Percentiles rank a stretch among this genome's conserved stretches.
These are phyloP conservation scores for Tolypocladium inflatum DNA, from an alignment of 2,329 filamentous ascomycete genomes.

Conservation along the genomic window DNA sequence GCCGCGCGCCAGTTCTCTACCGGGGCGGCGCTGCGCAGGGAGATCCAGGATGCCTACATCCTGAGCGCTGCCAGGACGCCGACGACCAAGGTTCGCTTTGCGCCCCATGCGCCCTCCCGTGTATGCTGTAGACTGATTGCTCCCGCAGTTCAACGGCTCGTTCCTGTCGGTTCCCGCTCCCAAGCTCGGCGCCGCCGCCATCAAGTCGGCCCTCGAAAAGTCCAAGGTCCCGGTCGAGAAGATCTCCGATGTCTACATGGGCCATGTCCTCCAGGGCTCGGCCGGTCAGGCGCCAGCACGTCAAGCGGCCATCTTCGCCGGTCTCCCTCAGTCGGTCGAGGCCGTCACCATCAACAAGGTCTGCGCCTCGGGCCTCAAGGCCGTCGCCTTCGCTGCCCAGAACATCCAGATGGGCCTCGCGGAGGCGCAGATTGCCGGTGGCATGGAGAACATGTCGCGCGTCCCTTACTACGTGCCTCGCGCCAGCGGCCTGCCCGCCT, in stretches of 20 bases:
- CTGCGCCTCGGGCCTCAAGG: slow-evolving; percentile 90
- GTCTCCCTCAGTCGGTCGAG: slow-evolving; percentile 71
- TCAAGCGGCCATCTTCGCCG: slow-evolving; percentile 83
- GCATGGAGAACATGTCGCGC: slow-evolving; percentile 96
- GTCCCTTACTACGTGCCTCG: slow-evolving; percentile 86
- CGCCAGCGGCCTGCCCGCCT: slow-evolving; percentile 71
- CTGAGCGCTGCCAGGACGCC: slow-evolving; percentile 83
- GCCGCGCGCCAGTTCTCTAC: slow-evolving; percentile 38
- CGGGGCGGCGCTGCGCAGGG: slow-evolving; percentile 37
- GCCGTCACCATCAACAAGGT: slow-evolving; percentile 96
- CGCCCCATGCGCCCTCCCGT: neutral
- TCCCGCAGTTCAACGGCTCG: slow-evolving; percentile 77
- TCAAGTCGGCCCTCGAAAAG: slow-evolving; percentile 82
- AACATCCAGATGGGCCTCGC: slow-evolving; percentile 88
- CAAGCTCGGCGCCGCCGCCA: slow-evolving; percentile 81
- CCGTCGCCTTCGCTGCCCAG: slow-evolving; percentile 81
- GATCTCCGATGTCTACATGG: slow-evolving; percentile 94
- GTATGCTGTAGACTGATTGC: neutral
- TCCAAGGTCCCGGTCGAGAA: slow-evolving; percentile 71
- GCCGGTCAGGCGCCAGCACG: slow-evolving; percentile 87
- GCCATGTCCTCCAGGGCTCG: slow-evolving; percentile 78
- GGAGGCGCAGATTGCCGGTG: slow-evolving; percentile 83
- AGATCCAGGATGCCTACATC: slow-evolving; percentile 89
- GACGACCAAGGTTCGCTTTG: slow-evolving; percentile 61
- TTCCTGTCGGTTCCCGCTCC: slow-evolving; percentile 76